These are phyloP conservation scores for Chrysanthemum makinoi DNA, from an alignment of 129 eudicot genomes.

Conservation along the genomic window DNA sequence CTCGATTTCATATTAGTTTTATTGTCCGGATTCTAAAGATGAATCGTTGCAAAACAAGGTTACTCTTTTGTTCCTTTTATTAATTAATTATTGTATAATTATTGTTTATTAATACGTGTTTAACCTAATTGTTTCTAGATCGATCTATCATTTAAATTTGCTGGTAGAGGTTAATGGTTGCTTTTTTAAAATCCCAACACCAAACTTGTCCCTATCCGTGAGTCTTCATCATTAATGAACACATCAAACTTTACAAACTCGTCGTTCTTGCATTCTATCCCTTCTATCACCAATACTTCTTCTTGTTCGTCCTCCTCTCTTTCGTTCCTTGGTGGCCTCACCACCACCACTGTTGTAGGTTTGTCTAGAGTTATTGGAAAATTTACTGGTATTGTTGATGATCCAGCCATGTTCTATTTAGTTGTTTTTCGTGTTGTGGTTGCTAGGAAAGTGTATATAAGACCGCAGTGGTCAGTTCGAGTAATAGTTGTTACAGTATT, in stretches of 20 bases:
- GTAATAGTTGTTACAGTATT: too few relatives aligned
- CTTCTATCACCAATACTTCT: conserved; percentile 35
- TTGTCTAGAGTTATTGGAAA: conserved; percentile 26
- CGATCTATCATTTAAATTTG: too few relatives aligned
- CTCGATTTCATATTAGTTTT: too few relatives aligned
- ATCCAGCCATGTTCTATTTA: conserved; percentile 25
- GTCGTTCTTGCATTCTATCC: conserved; percentile 22
- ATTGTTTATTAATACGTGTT: too few relatives aligned
- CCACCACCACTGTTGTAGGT: conserved; percentile 21
- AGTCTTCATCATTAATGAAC: conserved; percentile 33
- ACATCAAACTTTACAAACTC: conserved; percentile 42
- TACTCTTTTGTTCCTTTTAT: too few relatives aligned
- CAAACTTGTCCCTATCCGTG: conserved; percentile 5
- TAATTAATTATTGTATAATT: too few relatives aligned
- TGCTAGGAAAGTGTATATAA: neutral
- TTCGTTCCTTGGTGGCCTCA: conserved; percentile 19
- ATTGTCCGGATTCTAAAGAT: too few relatives aligned
- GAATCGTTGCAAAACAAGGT: too few relatives aligned
- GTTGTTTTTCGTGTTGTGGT: neutral
- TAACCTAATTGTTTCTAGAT: too few relatives aligned
- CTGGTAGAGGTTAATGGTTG: too few relatives aligned
- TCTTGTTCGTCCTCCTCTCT: conserved; percentile 26
- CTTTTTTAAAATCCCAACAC: too few relatives aligned
- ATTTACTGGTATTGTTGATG: neutral
- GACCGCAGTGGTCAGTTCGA: neutral